Base-by-base conservation (phyloP, 805 yeast genomes). In the Lipomyces yamanashiensis region DNA sequence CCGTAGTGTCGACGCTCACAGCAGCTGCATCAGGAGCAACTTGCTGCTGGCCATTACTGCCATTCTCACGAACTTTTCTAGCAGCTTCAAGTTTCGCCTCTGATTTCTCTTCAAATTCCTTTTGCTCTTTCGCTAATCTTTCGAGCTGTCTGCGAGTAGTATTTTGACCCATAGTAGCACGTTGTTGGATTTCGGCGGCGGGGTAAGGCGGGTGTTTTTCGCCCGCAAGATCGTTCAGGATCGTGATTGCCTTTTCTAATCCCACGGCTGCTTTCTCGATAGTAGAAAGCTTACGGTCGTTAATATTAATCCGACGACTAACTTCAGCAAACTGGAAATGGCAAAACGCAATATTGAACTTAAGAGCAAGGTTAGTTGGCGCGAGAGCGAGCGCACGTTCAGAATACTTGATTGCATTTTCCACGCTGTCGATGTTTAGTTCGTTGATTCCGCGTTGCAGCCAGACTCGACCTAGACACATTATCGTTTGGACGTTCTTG, bases 391-490 rank as follows among this genome's bases (percentile, higher is more conserved):
- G 81, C 0, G 96, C 90, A 66, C 81, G 79, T 68, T 82, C 78
- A 9, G 90, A 83, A 69, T 83, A 85, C 50, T 83, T 86, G 61
- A 91, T 79, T 0, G 96, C 83, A 59, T 81, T 85, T 47, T 82
- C 78, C 59, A 87, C 83, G 65, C 81, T 85, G n/a, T 78, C 83
- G 54, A 86, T 73, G 62, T 83, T 87, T 75, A 83, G 87, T 72
- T 90, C 96, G 39, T 80, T 78, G 45, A 81, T 73, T 10, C 90
- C 98, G 74, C 97, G 82, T 28, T 85, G 81, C 67, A 86, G 86
- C 98, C 98, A 92, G 1, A 95, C 93, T 66, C 92, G 84, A 50
- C 96, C 97, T 63, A 93, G 80, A 67, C 89, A 81, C 17, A 91
- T 85, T 67, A 87, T 76, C 37, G 90, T 80, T 71, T 84, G 85